Evolutionary conservation across 345 rosid genomes (phyloP).

Genomic region (Bruguiera parviflora): DNA sequence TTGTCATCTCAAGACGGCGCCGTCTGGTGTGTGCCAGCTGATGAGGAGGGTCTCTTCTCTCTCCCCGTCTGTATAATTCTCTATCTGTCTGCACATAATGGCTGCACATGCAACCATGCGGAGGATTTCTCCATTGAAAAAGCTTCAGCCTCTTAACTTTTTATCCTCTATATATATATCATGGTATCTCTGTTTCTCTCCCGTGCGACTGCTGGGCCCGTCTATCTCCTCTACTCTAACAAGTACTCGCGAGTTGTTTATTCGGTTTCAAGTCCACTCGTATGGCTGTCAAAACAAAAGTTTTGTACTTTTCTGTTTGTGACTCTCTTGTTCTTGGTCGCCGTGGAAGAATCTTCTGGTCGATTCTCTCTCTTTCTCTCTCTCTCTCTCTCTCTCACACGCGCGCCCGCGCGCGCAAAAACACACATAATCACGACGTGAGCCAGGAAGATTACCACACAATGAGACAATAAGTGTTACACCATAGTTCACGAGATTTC

Average conservation of each 20-base stretch:
- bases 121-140: background rate
- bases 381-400: background rate
- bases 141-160: background rate
- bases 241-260: background rate
- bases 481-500: too few species aligned
- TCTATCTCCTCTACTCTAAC: background rate
- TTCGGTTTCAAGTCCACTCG: background rate
- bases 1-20: constrained; percentile 35
- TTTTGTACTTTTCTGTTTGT: constrained; percentile 14
- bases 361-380: background rate
- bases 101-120: constrained; percentile 61
- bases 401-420: too few species aligned
- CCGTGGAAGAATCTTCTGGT: constrained; percentile 42
- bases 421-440: too few species aligned
- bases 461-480: too few species aligned
- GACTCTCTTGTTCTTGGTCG: constrained; percentile 31
- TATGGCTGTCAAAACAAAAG: constrained; percentile 23
- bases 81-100: constrained; percentile 16
- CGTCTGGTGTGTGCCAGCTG: constrained; percentile 20
- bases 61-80: too few species aligned
- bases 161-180: constrained; percentile 31
- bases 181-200: background rate
- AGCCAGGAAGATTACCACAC: too few species aligned
- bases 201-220: background rate
- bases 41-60: background rate